A percentile compares a stretch with the other conserved stretches of the same genome.
Evolutionary conservation across 2,329 filamentous ascomycete species (phyloP).

Genomic region (Venturia aucupariae): DNA sequence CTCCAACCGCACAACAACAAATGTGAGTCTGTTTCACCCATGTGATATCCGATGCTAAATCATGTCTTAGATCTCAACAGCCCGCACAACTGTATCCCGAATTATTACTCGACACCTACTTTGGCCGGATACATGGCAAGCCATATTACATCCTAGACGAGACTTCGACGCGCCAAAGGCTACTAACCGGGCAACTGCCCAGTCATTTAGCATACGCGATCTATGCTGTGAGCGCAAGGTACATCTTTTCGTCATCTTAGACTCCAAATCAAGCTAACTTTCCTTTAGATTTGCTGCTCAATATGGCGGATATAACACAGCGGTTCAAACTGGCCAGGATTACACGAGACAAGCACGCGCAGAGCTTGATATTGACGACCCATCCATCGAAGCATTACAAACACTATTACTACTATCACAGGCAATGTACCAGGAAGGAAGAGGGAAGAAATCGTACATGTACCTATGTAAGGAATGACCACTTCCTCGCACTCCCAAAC

Average conservation of each 20-base stretch:
- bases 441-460: slow-evolving; percentile 83
- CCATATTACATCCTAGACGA: slow-evolving; percentile 78
- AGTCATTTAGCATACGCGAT: slow-evolving; percentile 43
- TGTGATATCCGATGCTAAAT: not conserved
- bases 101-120: slow-evolving; percentile 67
- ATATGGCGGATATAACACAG: slow-evolving; percentile 54
- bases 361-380: slow-evolving; percentile 70
- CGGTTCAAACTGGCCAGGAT: slow-evolving; percentile 60
- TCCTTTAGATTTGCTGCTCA: slow-evolving; percentile 12
- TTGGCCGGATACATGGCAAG: slow-evolving; percentile 68
- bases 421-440: slow-evolving; percentile 66
- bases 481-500: slow-evolving; percentile 4
- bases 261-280: slow-evolving; percentile 47
- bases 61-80: not conserved
- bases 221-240: slow-evolving; percentile 39
- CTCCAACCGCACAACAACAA: not conserved
- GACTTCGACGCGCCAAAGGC: slow-evolving; percentile 58
- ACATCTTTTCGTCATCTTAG: slow-evolving; percentile 25
- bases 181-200: slow-evolving; percentile 58
- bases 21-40: not conserved
- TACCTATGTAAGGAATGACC: slow-evolving; percentile 52
- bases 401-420: slow-evolving; percentile 65
- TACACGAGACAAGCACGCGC: slow-evolving; percentile 60
- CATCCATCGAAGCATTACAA: slow-evolving; percentile 69
- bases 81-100: slow-evolving; percentile 37